Base-by-base conservation (phyloP, 306 rosid species). In the Lathyrus aphaca region DNA sequence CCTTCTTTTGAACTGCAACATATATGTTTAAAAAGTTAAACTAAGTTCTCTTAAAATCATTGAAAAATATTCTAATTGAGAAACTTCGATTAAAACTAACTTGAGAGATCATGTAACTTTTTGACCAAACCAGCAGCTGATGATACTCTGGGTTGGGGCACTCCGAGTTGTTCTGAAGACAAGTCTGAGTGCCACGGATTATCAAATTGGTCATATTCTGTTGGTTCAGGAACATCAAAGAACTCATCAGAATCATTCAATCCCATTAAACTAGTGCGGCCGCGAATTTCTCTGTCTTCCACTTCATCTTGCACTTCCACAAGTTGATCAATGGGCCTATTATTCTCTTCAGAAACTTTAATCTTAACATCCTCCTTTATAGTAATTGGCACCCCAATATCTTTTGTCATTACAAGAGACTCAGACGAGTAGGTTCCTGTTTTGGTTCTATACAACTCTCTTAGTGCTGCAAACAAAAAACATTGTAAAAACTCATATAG, bases 151-250 rank as follows among this genome's bases (percentile, higher is more conserved):
- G 84, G 71, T 42, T 73, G 89, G 16, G 73, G 65, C 74, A 75
- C 13, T 43, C 32, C 68, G 88, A 10, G 23, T 18, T 75, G 83
- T 55, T 86, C 91, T 63, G 82, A 69, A 64, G 55, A 8, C 65
- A 37, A 13, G 71, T 80, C 88, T 14, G 82, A 13, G 44, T 85
- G 63, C 95, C 95, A 84, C 5, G 14, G 63, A 11, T 84, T 86
- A 74, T 73, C 88, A 51, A 68, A 80, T n/a, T 74, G 78, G 71
- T 82, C 82, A 43, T 29, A 73, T 4, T 87, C 96, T 1, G 84
- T 51, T 64, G 95, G 70, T 61, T 89, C 98, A 66, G 90, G 87
- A 83, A 89, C 96, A 83, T 92, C 98, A 69, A 83, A 92, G 77
- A 92, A 92, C 85, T 89, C 96, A 71, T 92, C 98, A 35, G 88